These are phyloP conservation scores for Candida neerlandica DNA, from an alignment of 1,139 yeast species.

Conservation along the genomic window DNA sequence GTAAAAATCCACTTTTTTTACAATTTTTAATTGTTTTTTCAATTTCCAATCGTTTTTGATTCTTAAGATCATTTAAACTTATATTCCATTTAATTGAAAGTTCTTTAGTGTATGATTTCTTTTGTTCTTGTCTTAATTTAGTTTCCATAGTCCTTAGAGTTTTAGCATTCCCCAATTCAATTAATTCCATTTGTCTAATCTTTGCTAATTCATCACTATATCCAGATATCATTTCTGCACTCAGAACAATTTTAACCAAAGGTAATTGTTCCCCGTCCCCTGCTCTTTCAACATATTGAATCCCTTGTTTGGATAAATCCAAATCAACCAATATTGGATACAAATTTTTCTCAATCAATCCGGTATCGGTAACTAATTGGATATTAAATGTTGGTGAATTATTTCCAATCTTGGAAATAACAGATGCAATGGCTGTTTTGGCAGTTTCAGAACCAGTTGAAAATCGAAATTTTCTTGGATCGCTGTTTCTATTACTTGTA, in stretches of 20 bases:
- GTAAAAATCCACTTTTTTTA: constrained; percentile 21
- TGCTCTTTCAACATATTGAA: constrained; percentile 27
- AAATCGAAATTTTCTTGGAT: constrained; percentile 17
- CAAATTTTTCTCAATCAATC: constrained; percentile 28
- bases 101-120: constrained; percentile 30
- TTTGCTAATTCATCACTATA: constrained; percentile 39
- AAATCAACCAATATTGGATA: constrained; percentile 23
- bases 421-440: constrained; percentile 32
- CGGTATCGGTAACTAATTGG: too few species aligned
- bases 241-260: constrained; percentile 30
- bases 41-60: constrained; percentile 43
- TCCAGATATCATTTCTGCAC: constrained; percentile 35
- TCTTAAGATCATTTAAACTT: constrained; percentile 39
- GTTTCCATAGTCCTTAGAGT: constrained; percentile 28
- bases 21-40: constrained; percentile 33
- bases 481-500: neutral
- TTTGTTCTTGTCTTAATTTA: constrained; percentile 11
- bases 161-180: constrained; percentile 37
- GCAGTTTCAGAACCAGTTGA: constrained; percentile 25
- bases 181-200: constrained; percentile 32
- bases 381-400: constrained; percentile 22
- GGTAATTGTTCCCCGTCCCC: constrained; percentile 28
- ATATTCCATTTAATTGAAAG: constrained; percentile 43
- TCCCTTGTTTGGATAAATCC: constrained; percentile 34
- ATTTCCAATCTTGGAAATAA: constrained; percentile 31